Evolutionary conservation across 495 filamentous ascomycete species (phyloP), one percentile per base, ranked within the genome.

Genomic region (Penicillium fimorum): DNA sequence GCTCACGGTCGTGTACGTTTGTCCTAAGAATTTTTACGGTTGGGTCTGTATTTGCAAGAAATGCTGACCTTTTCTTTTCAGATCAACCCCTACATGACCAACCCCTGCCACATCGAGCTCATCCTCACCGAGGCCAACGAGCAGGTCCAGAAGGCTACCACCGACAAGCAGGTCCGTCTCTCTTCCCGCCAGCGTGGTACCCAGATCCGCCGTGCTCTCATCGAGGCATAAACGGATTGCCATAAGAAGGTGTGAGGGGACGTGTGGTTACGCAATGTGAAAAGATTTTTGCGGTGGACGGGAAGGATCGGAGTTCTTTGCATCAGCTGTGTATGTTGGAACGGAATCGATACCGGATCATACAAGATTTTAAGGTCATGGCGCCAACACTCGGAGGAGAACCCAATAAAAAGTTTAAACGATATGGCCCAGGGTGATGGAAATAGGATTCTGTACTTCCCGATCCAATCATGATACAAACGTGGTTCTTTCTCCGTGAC

Each of bases 41-140:
- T 7, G 5, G 3, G 5, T 29, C 10, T 13, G n/a, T 22, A 17
- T 15, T n/a, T 25, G 10, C 24, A 27, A 11, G 15, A 1, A 13
- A 22, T 32, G 17, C 35, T 40, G n/a, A 25, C 12, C 12, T 44
- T 17, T n/a, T 12, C 29, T 53, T 47, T 41, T 41, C 70, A 96
- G 92, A 97, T 97, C 82, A 97, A 96, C 84, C 92, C 92, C 53
- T 97, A 97, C 84, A 97, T 97, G 95, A 96, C 91, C 55, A 95
- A 96, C 84, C 94, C 94, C 59, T 99, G 92, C 87, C 94, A 99
- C 84, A 94, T 99, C 79, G 94, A 99, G 82, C 80, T 97, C 57
- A 97, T 99, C 87, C 86, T 99, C 63, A 96, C 95, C 69, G 95
- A 99, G 83, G 90, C 83, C 53, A 85, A 91, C 69, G 94, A 99